Conservation (phyloP, 73 alveolate genomes). For the Paramecium biaurelia region DNA sequence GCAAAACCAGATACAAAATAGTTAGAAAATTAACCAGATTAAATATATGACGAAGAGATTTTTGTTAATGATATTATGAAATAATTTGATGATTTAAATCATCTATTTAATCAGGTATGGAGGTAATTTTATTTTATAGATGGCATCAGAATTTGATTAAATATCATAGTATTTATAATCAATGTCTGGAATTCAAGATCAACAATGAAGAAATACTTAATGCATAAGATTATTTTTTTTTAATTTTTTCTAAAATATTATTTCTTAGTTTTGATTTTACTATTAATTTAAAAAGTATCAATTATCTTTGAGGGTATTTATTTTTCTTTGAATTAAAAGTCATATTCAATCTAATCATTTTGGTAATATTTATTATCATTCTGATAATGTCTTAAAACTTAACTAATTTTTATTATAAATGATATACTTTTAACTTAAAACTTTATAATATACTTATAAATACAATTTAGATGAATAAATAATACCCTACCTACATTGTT, state of each 20-base stretch:
- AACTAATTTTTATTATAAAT: not conserved
- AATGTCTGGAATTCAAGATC: not conserved
- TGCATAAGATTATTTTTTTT: not conserved
- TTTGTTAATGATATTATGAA: not conserved
- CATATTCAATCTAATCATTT: too few species aligned
- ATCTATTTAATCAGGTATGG: not conserved
- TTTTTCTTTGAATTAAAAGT: too few species aligned
- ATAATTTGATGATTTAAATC: not conserved
- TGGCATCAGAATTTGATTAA: not conserved
- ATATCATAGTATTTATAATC: not conserved
- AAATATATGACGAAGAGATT: not conserved
- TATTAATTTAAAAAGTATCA: too few species aligned
- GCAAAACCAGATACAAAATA: not conserved
- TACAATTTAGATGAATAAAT: not conserved
- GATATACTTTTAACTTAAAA: not conserved
- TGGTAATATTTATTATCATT: too few species aligned
- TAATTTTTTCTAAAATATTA: too few species aligned
- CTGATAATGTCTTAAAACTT: not conserved
- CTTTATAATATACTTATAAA: not conserved
- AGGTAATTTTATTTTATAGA: not conserved
- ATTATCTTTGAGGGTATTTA: too few species aligned
- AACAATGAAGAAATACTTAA: not conserved
- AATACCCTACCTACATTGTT: not conserved
- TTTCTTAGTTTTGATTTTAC: not conserved
- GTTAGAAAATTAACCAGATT: too few species aligned